These are phyloP conservation scores for Bertia moriformis DNA, from an alignment of 2,329 filamentous ascomycete species.

Conservation along the genomic window DNA sequence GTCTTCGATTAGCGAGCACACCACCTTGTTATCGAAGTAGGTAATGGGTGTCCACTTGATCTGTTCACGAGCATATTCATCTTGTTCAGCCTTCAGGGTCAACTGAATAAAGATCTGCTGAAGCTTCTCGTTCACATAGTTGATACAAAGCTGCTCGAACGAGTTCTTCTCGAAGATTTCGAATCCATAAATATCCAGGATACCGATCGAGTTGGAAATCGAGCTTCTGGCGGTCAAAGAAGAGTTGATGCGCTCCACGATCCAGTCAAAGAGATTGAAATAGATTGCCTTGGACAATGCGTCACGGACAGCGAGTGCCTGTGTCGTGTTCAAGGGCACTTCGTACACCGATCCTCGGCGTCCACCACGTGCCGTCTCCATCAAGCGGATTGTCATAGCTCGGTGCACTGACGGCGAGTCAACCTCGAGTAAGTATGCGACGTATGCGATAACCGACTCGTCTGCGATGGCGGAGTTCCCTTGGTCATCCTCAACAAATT, in stretches of 20 bases:
- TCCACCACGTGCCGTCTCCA: constrained; percentile 54
- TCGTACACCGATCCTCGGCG: constrained; percentile 32
- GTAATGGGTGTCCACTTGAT: constrained; percentile 99
- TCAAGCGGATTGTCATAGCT: constrained; percentile 75
- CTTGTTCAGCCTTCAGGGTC: constrained; percentile 90
- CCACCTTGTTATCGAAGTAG: constrained; percentile 98
- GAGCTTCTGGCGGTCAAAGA: constrained; percentile 68
- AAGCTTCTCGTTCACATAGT: constrained; percentile 98
- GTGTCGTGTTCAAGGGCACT: constrained; percentile 71
- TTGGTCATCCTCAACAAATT: constrained; percentile 76
- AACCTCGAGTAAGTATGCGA: constrained; percentile 85
- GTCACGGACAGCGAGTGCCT: constrained; percentile 76
- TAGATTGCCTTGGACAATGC: constrained; percentile 92
- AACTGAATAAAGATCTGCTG: constrained; percentile 99
- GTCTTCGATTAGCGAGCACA: constrained; percentile 92
- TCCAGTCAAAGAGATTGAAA: constrained; percentile 97
- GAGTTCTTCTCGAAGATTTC: constrained; percentile 99
- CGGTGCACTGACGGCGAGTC: constrained; percentile 67
- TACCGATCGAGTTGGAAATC: constrained; percentile 76
- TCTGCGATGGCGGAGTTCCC: constrained; percentile 80
- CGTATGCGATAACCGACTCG: constrained; percentile 82
- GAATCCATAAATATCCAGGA: constrained; percentile 97
- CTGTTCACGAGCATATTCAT: constrained; percentile 89
- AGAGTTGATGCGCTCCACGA: constrained; percentile 79
- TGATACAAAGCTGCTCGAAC: constrained; percentile 98